Conservation (phyloP, 768 basidiomycete genomes). For the Hygrocybe punicea region DNA sequence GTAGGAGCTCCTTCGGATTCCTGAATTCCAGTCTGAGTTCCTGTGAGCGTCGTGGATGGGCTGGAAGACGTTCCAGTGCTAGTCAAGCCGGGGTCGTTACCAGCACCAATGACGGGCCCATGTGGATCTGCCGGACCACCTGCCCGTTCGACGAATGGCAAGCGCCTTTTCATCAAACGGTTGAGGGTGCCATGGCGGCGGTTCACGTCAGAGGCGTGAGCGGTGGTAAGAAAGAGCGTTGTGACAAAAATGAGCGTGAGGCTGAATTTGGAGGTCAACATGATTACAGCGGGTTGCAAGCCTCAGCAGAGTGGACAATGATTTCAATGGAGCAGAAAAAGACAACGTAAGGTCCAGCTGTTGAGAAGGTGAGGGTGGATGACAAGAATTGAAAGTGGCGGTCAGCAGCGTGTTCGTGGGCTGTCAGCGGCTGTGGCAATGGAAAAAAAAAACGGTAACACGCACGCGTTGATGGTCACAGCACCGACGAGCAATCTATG, state of each 20-base stretch:
- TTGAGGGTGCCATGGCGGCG: constrained; percentile 58
- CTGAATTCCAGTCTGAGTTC: constrained; percentile 4
- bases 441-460: neutral
- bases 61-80: neutral
- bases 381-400: too few species aligned
- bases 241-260: constrained; percentile 64
- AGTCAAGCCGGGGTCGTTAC: constrained; percentile 19
- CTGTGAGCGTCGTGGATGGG: constrained; percentile 7
- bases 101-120: constrained; percentile 35
- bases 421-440: neutral
- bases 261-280: constrained; percentile 50
- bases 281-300: constrained; percentile 26
- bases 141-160: constrained; percentile 22
- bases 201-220: constrained; percentile 43
- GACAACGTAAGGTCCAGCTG: neutral
- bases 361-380: neutral
- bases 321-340: neutral
- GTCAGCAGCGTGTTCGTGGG: neutral
- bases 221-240: constrained; percentile 47
- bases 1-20: neutral
- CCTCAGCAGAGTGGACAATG: neutral
- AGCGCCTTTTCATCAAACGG: constrained; percentile 69
- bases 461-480: neutral
- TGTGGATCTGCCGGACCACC: constrained; percentile 9
- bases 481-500: neutral